Base-by-base conservation (phyloP, 148 eudicot genomes). In the Rhododendron ferrugineum region DNA sequence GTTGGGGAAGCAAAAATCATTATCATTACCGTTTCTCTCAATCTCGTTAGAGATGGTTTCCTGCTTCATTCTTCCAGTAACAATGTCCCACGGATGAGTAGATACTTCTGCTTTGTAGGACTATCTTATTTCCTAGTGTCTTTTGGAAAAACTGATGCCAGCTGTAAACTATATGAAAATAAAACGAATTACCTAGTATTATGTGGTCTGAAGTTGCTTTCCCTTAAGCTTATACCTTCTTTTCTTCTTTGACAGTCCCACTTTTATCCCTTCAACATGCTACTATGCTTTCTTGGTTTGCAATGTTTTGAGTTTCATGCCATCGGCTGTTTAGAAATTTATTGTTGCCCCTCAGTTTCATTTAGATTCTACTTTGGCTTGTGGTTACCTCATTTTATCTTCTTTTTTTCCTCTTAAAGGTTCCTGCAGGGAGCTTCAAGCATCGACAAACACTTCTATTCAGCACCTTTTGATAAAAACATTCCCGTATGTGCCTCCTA, bases 351-450 rank as follows among this genome's bases (percentile, higher is more conserved):
- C 47, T 20, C 56, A 13, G 47, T 75, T 52, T 84, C 15, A 50
- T 46, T 82, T 81, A 46, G 82, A 60, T 34, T 46, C 36, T 7
- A 62, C 76, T 86, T 60, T 82, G 85, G 76, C 83, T 28, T n/a
- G 23, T 13, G 8, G 9, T 37, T 64, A 46, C 30, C 42, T n/a
- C 30, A 83, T 32, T 11, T 44, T 52, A 14, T 56, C n/a, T 81
- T 49, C 15, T 64, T 8, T 37, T 50, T 76, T 80, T 79, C 42
- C 30, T 37, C 52, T 68, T 90, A 11, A 83, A 97, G 99, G 93
- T 97, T 97, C 89, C 90, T 97, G 70, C 89, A 89, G 83, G 99
- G 99, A 87, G 99, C 99, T 90, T 91, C 95, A 87, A 94, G 98
- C 89, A 92, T 97, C 85, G 99, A 97, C 90, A 95, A 93, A 85